Evolutionary conservation across 257 asterid genomes (phyloP), one percentile per base, ranked within the genome.

Genomic region (Solanum clarkiae): DNA sequence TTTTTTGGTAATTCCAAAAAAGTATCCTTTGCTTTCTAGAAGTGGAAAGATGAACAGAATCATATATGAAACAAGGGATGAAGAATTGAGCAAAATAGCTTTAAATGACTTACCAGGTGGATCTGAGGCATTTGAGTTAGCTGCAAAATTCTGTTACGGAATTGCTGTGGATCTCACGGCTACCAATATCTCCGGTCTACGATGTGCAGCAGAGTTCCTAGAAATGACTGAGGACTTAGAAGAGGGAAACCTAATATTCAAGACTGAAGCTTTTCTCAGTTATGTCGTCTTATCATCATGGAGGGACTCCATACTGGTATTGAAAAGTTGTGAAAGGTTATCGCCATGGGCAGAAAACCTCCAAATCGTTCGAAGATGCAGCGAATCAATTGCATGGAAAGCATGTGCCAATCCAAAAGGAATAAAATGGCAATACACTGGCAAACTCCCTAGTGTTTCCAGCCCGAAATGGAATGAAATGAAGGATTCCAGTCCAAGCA

Each of bases 161-260:
- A 90, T 96, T 24, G 93, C 98, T 5, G 98, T 94, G 77, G 99
- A 96, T 89, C 88, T 96, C 80, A 89, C 98, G 5, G 98, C 98
- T 3, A 90, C 92, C 10, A 93, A 92, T 84, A 93, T 96, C 83
- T 96, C 99, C 22, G 94, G 99, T 53, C 86, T 96, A 13, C 86
- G 98, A 89, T 94, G 99, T 83, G 95, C 98, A 2, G 98, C 99
- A 0, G 99, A 96, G 90, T 95, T 91, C 84, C 85, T 96, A 5
- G 99, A 96, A 88, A 96, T 96, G 99, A 96, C 99, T 0, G 99
- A 96, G 90, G 98, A 96, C 84, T 89, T 96, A 69, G 99, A 95
- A 84, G 98, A 96, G 88, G 98, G 99, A 57, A 96, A 96, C 82
- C 93, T 96, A 0, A 95, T 96, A 84, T 96, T 96, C 94, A 94